Base-by-base conservation (phyloP, 768 basidiomycete species). In the Leccinum boreale region DNA sequence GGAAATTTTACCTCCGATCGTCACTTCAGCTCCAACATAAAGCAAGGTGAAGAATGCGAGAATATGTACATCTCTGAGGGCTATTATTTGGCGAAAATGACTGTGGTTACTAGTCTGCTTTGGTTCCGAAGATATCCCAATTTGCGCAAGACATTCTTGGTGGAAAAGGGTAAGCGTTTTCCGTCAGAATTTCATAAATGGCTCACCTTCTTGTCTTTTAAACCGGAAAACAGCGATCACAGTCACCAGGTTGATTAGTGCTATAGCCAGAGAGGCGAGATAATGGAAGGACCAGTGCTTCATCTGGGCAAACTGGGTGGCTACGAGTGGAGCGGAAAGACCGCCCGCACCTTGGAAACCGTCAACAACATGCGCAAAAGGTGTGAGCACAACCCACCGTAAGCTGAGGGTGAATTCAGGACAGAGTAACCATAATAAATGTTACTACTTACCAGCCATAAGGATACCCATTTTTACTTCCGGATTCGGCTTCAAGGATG, bases 381-480 rank as follows among this genome's bases (percentile, higher is more conserved):
- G 12, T 9, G 19, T 52, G 14, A 14, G 31, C 14, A 35, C 23
- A 31, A 23, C 49, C 3, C 21, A 58, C 65, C 66, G 54, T 67
- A 67, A 9, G 55, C 56, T 61, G 47, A 12, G 7, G 57, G 14
- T 12, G 2, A 24, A n/a, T 9, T 58, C 15, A 52, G 53, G 11
- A 53, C 6, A 15, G 12, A 33, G 12, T 12, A 24, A 5, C 35
- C 45, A 12, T 6, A 17, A 29, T 4, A 6, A 35, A 26, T 9
- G 17, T 2, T 31, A 46, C 12, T 12, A 49, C 56, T 62, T 58
- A 50, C 69, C 54, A 42, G 80, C 76, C 85, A 62, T 87, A 85
- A 89, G 65, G 17, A 90, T 49, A 5, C 88, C 83, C 85, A 92
- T 89, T 67, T 89, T 90, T 0, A 73, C 67, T 57, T 84, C 79